These are phyloP conservation scores for Coleophoma cylindrospora DNA, from an alignment of 2,329 filamentous ascomycete genomes.

Conservation along the genomic window DNA sequence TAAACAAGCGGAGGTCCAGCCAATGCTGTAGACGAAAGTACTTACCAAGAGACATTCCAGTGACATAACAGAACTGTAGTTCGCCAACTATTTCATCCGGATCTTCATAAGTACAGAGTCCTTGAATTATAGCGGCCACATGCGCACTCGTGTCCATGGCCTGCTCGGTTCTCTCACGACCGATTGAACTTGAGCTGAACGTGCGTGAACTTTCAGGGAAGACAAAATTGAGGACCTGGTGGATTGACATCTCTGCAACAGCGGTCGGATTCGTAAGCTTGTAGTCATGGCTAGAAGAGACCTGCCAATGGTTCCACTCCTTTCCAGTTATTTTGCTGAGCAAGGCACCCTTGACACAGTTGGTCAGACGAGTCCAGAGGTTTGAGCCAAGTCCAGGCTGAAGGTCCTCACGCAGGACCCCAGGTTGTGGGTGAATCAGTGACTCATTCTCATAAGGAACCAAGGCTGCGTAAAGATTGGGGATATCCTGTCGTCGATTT, in stretches of 20 bases:
- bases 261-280: conserved; percentile 5
- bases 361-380: conserved; percentile 50
- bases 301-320: conserved; percentile 39
- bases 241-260: conserved; percentile 10
- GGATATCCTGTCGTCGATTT: conserved; percentile 34
- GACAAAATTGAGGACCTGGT: conserved; percentile 42
- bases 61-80: conserved; percentile 54
- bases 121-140: conserved; percentile 35
- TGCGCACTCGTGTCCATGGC: conserved; percentile 44
- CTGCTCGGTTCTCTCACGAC: conserved; percentile 34
- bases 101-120: conserved; percentile 25
- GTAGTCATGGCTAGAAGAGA: conserved; percentile 49
- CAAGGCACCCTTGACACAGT: conserved; percentile 37
- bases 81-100: conserved; percentile 48
- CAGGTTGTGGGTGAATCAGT: neutral
- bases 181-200: conserved; percentile 32
- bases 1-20: neutral
- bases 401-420: conserved; percentile 1
- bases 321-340: conserved; percentile 43
- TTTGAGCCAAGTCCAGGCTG: conserved; percentile 15
- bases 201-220: conserved; percentile 38
- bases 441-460: conserved; percentile 13
- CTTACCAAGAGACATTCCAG: conserved; percentile 43
- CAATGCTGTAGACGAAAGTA: neutral
- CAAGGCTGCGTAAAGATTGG: conserved; percentile 19